phyloP scores from a whole-genome alignment of 2,329 filamentous ascomycete genomes.

The Sordariomycetes sp. region DNA sequence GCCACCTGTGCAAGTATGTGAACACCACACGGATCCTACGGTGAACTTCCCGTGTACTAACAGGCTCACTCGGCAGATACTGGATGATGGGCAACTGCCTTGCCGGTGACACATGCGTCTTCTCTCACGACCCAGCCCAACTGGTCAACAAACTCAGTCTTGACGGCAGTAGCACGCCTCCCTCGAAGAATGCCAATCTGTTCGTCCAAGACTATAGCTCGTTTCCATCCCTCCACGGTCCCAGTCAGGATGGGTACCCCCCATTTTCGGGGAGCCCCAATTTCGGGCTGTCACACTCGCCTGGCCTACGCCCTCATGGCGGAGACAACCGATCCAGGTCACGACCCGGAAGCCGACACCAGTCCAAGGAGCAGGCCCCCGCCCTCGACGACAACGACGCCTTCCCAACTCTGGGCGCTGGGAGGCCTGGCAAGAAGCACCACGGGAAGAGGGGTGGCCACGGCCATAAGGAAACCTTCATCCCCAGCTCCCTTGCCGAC shows the following conservation, averaged over 20 bases:
- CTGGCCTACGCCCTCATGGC: slow-evolving; percentile 54
- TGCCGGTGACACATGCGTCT: slow-evolving; percentile 87
- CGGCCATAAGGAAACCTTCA: slow-evolving; percentile 57
- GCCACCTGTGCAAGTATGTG: slow-evolving; percentile 91
- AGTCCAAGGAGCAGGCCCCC: slow-evolving; percentile 48
- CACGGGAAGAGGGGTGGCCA: slow-evolving; percentile 86
- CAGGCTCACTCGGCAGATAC: slow-evolving; percentile 46
- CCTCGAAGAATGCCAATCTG: slow-evolving; percentile 54
- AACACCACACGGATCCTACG: background rate
- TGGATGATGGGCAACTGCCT: slow-evolving; percentile 95
- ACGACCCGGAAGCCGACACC: slow-evolving; percentile 71
- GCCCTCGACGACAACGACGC: slow-evolving; percentile 90
- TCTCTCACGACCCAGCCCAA: slow-evolving; percentile 88
- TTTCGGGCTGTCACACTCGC: slow-evolving; percentile 52
- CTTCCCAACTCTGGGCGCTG: slow-evolving; percentile 78
- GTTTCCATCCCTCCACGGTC: slow-evolving; percentile 66
- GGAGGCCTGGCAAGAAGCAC: slow-evolving; percentile 78
- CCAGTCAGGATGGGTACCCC: slow-evolving; percentile 41
- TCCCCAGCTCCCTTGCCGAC: slow-evolving; percentile 76
- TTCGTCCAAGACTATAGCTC: slow-evolving; percentile 75
- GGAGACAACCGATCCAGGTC: slow-evolving; percentile 63
- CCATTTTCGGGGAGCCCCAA: slow-evolving; percentile 31
- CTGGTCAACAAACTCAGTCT: slow-evolving; percentile 73
- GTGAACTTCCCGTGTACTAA: slow-evolving; percentile 12
- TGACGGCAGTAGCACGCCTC: slow-evolving; percentile 50